A percentile compares a stretch with the other conserved stretches of the same genome.
These are phyloP conservation scores for Phytopythium chamaehyphon DNA, from an alignment of 352 stramenopile species.

Conservation along the genomic window DNA sequence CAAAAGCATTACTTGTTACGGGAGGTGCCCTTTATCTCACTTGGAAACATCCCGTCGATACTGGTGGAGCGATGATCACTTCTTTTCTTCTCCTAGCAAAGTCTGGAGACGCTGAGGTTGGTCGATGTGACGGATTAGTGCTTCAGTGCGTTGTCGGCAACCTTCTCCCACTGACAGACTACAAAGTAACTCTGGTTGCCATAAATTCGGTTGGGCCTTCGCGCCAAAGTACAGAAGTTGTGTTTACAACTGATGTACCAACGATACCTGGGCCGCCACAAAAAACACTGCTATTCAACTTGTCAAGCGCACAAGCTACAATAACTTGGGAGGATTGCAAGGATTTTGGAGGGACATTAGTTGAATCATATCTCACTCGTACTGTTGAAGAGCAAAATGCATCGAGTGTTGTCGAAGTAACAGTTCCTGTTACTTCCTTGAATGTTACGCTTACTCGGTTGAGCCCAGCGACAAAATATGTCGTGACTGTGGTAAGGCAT, in stretches of 20 bases:
- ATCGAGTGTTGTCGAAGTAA: constrained; percentile 1
- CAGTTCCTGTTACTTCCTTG: constrained; percentile 12
- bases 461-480: constrained; percentile 25
- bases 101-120: constrained; percentile 12
- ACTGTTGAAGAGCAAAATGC: constrained; percentile 11
- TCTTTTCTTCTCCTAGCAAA: constrained; percentile 32
- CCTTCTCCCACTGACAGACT: constrained; percentile 42
- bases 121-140: constrained; percentile 37
- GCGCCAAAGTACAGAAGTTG: constrained; percentile 7
- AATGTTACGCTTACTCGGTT: constrained; percentile 23
- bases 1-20: constrained; percentile 15
- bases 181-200: constrained; percentile 27
- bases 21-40: constrained; percentile 34
- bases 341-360: constrained; percentile 43
- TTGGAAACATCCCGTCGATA: constrained; percentile 51
- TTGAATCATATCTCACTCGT: constrained; percentile 33
- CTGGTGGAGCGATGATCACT: constrained; percentile 36
- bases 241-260: constrained; percentile 20
- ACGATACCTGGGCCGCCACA: constrained; percentile 31
- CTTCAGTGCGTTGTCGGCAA: constrained; percentile 28
- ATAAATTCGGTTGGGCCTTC: constrained; percentile 38
- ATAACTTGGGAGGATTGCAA: constrained; percentile 31
- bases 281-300: constrained; percentile 9
- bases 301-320: constrained; percentile 15
- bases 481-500: constrained; percentile 46